Evolutionary conservation across 179 eudicot species (phyloP).

Genomic region (Carnegiea gigantea): DNA sequence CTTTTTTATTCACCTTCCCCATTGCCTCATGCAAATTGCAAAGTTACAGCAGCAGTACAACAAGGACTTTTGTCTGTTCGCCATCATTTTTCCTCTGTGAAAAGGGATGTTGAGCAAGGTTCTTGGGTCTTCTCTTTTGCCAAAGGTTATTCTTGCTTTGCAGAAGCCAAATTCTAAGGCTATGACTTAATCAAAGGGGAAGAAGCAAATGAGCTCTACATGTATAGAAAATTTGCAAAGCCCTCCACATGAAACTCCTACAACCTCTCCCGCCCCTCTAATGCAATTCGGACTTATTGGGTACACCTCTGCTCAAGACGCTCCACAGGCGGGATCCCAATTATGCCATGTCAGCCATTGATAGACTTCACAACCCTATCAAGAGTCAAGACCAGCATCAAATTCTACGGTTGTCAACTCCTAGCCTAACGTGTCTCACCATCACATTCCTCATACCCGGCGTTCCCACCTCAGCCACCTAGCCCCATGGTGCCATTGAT

Average conservation of each 20-base stretch:
- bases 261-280: constrained; percentile 5
- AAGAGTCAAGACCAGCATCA: background rate
- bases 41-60: background rate
- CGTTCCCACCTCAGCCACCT: constrained; percentile 27
- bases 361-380: background rate
- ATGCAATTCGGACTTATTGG: constrained; percentile 24
- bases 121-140: background rate
- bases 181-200: constrained; percentile 27
- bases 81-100: too few species aligned
- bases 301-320: constrained; percentile 13
- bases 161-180: constrained; percentile 23
- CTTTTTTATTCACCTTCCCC: background rate
- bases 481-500: constrained; percentile 28
- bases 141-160: constrained; percentile 12
- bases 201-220: constrained; percentile 20
- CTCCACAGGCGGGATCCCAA: background rate
- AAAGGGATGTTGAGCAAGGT: background rate
- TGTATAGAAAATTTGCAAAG: constrained; percentile 6
- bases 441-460: constrained; percentile 24
- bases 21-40: background rate
- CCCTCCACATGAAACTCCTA: constrained; percentile 17
- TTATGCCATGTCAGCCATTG: background rate
- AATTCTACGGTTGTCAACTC: constrained; percentile 11
- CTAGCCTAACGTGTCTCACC: constrained; percentile 21
- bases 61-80: background rate